Conservation (phyloP, 106 monocot species). For the Acorus calamus region DNA sequence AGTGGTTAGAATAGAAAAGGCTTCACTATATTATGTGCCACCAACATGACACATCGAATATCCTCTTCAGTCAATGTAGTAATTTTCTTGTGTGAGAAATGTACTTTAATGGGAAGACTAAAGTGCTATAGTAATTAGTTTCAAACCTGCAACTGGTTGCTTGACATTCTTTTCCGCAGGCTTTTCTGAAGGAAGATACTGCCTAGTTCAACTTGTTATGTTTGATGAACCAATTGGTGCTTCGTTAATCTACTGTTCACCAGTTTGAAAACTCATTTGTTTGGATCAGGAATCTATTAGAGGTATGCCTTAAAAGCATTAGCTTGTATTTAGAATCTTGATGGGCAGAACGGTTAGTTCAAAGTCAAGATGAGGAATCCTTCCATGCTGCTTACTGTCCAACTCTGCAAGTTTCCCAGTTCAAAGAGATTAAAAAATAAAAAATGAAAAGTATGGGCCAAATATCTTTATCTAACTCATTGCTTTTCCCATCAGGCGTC, state of each 20-base stretch:
- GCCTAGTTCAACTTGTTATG: constrained; percentile 92
- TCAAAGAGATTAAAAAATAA: constrained; percentile 10
- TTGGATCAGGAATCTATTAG: constrained; percentile 82
- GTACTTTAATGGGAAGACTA: constrained; percentile 32
- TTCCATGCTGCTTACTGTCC: constrained; percentile 29
- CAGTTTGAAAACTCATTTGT: constrained; percentile 87
- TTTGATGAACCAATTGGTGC: constrained; percentile 89
- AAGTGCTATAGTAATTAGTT: constrained; percentile 45
- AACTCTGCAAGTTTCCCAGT: constrained; percentile 9
- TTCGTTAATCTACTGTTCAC: constrained; percentile 81
- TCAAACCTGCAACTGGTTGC: constrained; percentile 66
- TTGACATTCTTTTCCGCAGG: constrained; percentile 88
- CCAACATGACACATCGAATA: too few species aligned
- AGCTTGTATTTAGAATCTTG: constrained; percentile 44
- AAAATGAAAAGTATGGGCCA: background rate
- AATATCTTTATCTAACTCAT: constrained; percentile 20
- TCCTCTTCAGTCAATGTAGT: background rate
- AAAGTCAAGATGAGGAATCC: constrained; percentile 29
- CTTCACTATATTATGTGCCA: too few species aligned
- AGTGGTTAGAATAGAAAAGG: too few species aligned
- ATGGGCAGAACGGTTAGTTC: constrained; percentile 19
- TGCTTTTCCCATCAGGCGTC: constrained; percentile 45
- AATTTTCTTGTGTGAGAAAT: constrained; percentile 17
- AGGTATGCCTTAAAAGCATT: constrained; percentile 96
- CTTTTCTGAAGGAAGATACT: constrained; percentile 91